Evolutionary conservation across 495 filamentous ascomycete species (phyloP).

Genomic region (Aspergillus ostianus): DNA sequence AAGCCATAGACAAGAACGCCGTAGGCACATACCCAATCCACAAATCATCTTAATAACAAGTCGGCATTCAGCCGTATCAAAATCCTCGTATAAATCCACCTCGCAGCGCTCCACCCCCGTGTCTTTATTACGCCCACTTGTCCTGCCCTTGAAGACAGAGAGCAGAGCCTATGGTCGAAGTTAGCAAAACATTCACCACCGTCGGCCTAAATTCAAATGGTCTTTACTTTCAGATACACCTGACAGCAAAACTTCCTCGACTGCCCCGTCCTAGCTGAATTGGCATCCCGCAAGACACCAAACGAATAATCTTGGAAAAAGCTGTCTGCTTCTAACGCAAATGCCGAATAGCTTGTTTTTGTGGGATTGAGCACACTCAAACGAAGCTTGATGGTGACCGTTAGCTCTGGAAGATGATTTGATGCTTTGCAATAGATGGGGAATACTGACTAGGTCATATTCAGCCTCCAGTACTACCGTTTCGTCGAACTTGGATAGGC

Average conservation of each 20-base stretch:
- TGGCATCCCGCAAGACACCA: slow-evolving; percentile 10
- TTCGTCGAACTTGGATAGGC: slow-evolving; percentile 90
- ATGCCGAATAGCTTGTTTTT: slow-evolving; percentile 87
- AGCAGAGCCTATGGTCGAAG: slow-evolving; percentile 56
- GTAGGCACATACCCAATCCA: slow-evolving; percentile 63
- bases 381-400: slow-evolving; percentile 54
- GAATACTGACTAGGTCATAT: slow-evolving; percentile 59
- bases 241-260: slow-evolving; percentile 69
- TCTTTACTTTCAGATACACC: slow-evolving; percentile 61
- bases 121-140: slow-evolving; percentile 66
- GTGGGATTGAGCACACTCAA: slow-evolving; percentile 86
- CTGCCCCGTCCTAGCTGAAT: slow-evolving; percentile 19
- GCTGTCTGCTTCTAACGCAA: slow-evolving; percentile 64
- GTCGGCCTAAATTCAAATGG: not conserved
- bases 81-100: slow-evolving; percentile 73
- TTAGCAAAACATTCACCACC: not conserved
- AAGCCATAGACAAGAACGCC: not conserved
- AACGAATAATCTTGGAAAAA: slow-evolving; percentile 79
- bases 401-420: slow-evolving; percentile 7
- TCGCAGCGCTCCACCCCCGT: slow-evolving; percentile 85
- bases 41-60: slow-evolving; percentile 81
- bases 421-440: not conserved
- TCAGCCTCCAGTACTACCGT: slow-evolving; percentile 82
- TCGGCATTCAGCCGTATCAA: slow-evolving; percentile 69
- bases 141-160: slow-evolving; percentile 69